Evolutionary conservation across 169 alveolate species (phyloP).

Genomic region (Neospora caninum): DNA sequence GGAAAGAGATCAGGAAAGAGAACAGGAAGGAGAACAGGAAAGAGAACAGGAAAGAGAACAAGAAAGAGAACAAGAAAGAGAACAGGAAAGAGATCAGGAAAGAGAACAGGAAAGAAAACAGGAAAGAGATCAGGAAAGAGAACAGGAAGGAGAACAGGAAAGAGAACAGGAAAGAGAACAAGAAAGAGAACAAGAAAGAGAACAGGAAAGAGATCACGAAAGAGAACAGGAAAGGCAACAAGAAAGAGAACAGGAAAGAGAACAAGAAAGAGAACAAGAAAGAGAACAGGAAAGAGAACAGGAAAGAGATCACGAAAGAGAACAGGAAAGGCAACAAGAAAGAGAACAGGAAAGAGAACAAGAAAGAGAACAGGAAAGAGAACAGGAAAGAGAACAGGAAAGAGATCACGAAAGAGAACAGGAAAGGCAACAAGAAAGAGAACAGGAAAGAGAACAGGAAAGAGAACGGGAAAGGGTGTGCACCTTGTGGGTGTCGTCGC

Average conservation of each 20-base stretch:
- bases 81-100: no score
- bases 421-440: neutral
- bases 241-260: neutral
- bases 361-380: neutral
- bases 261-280: neutral
- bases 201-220: no score
- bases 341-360: neutral
- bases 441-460: neutral
- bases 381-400: neutral
- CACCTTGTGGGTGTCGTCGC: conserved; percentile 88
- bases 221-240: neutral
- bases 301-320: neutral
- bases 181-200: no score
- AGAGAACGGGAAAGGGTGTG: neutral
- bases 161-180: no score
- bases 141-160: no score
- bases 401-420: no score
- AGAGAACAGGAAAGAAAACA: no score
- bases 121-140: neutral
- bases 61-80: no score
- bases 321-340: neutral
- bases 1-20: no score
- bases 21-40: no score
- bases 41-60: no score
- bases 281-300: no score